Evolutionary conservation across 2,329 filamentous ascomycete species (phyloP).

Genomic region (Trichoderma asperellum): DNA sequence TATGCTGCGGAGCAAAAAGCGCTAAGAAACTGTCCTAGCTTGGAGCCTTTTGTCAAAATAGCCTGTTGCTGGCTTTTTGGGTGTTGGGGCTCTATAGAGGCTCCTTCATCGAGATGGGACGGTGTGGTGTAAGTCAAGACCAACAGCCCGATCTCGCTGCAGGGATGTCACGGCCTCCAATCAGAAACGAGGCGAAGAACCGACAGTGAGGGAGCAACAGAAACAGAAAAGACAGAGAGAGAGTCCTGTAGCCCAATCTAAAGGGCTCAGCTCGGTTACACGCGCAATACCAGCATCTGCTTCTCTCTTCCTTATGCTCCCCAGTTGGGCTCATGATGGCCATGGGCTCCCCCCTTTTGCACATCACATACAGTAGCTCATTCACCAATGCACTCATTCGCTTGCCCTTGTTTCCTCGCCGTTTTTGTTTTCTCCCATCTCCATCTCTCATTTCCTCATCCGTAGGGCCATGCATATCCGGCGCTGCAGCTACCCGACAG

Average conservation of each 20-base stretch:
- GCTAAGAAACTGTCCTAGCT: neutral
- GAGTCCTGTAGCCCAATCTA: neutral
- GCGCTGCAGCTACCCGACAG: conserved; percentile 19
- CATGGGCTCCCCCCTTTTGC: neutral
- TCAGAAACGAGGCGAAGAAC: neutral
- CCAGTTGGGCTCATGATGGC: neutral
- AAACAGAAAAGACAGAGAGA: neutral
- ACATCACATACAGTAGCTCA: neutral
- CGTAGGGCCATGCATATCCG: conserved; percentile 26
- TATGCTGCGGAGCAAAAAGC: neutral
- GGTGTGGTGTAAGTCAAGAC: conserved; percentile 15
- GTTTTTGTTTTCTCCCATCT: neutral
- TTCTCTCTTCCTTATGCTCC: neutral
- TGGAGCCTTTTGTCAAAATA: neutral
- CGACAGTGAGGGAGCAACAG: neutral
- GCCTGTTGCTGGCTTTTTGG: neutral
- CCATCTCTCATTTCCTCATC: conserved; percentile 14
- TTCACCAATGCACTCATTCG: neutral
- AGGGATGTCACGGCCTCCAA: neutral
- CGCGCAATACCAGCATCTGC: conserved; percentile 11
- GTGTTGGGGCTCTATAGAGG: conserved; percentile 5
- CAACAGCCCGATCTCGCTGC: conserved; percentile 12
- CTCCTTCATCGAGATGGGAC: conserved; percentile 21
- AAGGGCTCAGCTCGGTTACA: neutral
- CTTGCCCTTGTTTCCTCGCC: neutral